Evolutionary conservation across 768 basidiomycete genomes (phyloP).

Genomic region (Boletellus emodensis): DNA sequence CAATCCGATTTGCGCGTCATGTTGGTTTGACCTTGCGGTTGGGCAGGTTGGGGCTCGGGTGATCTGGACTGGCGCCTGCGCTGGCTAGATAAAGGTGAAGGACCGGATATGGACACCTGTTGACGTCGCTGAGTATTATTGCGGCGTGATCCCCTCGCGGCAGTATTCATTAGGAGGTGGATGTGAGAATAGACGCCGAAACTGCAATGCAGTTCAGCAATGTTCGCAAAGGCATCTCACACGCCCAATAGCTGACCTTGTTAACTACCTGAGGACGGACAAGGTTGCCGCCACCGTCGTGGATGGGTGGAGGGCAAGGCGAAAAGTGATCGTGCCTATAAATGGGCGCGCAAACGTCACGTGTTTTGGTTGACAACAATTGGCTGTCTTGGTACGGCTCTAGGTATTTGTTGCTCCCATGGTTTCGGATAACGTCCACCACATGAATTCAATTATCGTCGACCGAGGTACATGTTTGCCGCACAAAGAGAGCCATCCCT

Average conservation of each 20-base stretch:
- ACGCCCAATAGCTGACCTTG: constrained; percentile 5
- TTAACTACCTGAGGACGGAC: neutral
- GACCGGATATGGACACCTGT: constrained; percentile 12
- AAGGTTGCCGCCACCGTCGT: constrained; percentile 2
- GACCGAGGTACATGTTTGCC: no score
- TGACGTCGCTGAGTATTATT: constrained; percentile 25
- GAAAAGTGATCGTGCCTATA: constrained; percentile 2
- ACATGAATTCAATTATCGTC: no score
- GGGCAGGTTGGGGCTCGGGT: constrained; percentile 25
- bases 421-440: no score
- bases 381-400: no score
- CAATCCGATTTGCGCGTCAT: constrained; percentile 19
- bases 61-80: constrained; percentile 35
- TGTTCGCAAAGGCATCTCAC: neutral
- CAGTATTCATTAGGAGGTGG: constrained; percentile 19
- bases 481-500: no score
- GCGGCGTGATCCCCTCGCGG: constrained; percentile 25
- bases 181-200: neutral
- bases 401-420: no score
- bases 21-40: constrained; percentile 12
- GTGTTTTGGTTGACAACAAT: constrained; percentile 1
- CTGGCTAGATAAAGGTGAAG: constrained; percentile 15
- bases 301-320: constrained; percentile 8
- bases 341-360: constrained; percentile 14
- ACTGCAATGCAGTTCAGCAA: constrained; percentile 1